Conservation (phyloP, 108 stramenopile genomes). For the Aurantiochytrium sp. region DNA sequence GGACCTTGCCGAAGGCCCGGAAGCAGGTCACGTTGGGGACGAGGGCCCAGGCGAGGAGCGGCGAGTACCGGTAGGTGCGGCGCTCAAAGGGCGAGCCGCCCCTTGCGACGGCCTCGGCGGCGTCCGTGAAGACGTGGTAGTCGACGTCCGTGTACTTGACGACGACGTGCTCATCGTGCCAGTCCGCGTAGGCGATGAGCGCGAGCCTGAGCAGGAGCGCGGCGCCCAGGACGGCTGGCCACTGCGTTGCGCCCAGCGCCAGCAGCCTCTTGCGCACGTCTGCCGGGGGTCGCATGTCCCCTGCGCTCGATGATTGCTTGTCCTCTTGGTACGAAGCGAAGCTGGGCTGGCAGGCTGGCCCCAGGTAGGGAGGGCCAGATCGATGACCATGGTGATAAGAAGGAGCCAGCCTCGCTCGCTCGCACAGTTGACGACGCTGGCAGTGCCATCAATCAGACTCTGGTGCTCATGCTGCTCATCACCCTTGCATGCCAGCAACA, state of each 20-base stretch:
- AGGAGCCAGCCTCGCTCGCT: too few species aligned
- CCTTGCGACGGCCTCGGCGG: slow-evolving; percentile 37
- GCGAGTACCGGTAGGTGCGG: slow-evolving; percentile 98
- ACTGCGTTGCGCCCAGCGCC: background rate
- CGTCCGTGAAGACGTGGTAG: slow-evolving; percentile 57
- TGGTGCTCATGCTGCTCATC: too few species aligned
- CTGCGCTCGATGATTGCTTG: too few species aligned
- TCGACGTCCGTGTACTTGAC: slow-evolving; percentile 60
- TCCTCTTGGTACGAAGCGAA: too few species aligned
- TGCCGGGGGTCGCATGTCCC: too few species aligned
- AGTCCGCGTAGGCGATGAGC: background rate
- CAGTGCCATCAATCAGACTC: too few species aligned
- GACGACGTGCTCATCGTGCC: slow-evolving; percentile 12
- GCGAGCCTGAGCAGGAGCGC: background rate
- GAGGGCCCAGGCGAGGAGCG: slow-evolving; percentile 76
- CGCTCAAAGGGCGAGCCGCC: slow-evolving; percentile 74
- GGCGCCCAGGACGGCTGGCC: background rate
- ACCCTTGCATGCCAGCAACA: too few species aligned
- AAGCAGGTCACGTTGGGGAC: slow-evolving; percentile 42
- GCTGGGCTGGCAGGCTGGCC: too few species aligned
- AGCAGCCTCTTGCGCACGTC: too few species aligned
- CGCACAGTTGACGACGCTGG: too few species aligned
- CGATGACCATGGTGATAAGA: too few species aligned
- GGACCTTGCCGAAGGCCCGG: slow-evolving; percentile 47
- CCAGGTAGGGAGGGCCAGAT: too few species aligned